These are phyloP conservation scores for Pseudonitzschia multistriata DNA, from an alignment of 108 stramenopile species.

Conservation along the genomic window DNA sequence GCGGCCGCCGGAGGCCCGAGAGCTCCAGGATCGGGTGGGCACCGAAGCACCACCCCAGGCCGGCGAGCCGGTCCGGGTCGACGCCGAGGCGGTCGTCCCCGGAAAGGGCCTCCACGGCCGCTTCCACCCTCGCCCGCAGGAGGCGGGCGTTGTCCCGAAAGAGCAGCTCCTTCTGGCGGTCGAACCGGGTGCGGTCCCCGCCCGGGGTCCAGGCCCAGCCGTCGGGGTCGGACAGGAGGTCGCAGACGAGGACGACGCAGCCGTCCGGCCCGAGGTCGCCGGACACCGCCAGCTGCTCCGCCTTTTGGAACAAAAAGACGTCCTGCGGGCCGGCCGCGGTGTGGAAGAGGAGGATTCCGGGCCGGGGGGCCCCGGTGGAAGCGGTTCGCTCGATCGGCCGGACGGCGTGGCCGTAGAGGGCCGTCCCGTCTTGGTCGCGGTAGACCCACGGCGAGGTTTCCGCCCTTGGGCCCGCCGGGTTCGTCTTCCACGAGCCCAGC, in stretches of 20 bases:
- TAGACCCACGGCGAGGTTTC: constrained; percentile 15
- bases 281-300: constrained; percentile 39
- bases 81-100: constrained; percentile 27
- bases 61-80: constrained; percentile 42
- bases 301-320: constrained; percentile 67
- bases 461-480: neutral
- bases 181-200: constrained; percentile 48
- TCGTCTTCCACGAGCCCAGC: constrained; percentile 14
- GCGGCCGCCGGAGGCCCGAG: constrained; percentile 12
- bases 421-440: constrained; percentile 8
- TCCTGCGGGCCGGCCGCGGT: constrained; percentile 81
- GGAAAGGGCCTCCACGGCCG: constrained; percentile 24
- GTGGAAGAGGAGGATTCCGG: constrained; percentile 68
- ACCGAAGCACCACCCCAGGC: constrained; percentile 74
- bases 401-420: constrained; percentile 48
- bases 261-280: constrained; percentile 23
- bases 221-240: constrained; percentile 50
- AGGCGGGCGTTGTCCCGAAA: constrained; percentile 32
- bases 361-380: constrained; percentile 10
- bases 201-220: constrained; percentile 67
- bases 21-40: constrained; percentile 65
- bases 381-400: constrained; percentile 8
- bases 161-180: constrained; percentile 34
- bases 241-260: constrained; percentile 62
- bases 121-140: constrained; percentile 35